These are phyloP conservation scores for Yamadazyma pseudoaaseri DNA, from an alignment of 1,139 yeast species.

Conservation along the genomic window DNA sequence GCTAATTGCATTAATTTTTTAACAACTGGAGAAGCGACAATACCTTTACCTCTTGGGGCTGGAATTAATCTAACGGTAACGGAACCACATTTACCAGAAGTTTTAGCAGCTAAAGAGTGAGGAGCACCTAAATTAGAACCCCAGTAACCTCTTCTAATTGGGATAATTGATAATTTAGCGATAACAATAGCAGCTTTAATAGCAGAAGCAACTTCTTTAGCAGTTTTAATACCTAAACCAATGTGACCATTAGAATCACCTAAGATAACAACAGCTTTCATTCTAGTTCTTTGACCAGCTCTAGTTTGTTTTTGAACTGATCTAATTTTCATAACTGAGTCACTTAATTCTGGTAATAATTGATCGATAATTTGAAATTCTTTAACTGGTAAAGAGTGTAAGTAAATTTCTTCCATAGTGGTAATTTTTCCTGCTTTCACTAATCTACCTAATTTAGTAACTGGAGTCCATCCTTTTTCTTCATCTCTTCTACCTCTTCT, in stretches of 20 bases:
- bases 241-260: conserved; percentile 99
- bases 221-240: conserved; percentile 99
- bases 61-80: conserved; percentile 98
- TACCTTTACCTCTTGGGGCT: conserved; percentile 99
- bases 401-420: conserved; percentile 96
- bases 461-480: conserved; percentile 99
- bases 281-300: conserved; percentile 99
- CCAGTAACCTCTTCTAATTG: conserved; percentile 99
- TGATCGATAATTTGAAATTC: conserved; percentile 98
- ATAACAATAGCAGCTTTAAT: conserved; percentile 99
- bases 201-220: conserved; percentile 99
- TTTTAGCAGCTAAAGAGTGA: conserved; percentile 97
- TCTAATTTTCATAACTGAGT: conserved; percentile 99
- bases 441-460: conserved; percentile 99
- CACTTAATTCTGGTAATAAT: conserved; percentile 93
- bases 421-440: conserved; percentile 98
- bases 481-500: conserved; percentile 70
- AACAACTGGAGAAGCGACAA: conserved; percentile 99
- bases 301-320: conserved; percentile 99
- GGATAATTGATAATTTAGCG: conserved; percentile 98
- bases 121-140: conserved; percentile 99
- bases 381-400: conserved; percentile 99
- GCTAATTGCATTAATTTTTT: conserved; percentile 98
- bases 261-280: conserved; percentile 99
- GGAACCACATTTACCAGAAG: conserved; percentile 99